phyloP scores from a whole-genome alignment of 352 stramenopile genomes.

The Globisporangium cederbergense region DNA sequence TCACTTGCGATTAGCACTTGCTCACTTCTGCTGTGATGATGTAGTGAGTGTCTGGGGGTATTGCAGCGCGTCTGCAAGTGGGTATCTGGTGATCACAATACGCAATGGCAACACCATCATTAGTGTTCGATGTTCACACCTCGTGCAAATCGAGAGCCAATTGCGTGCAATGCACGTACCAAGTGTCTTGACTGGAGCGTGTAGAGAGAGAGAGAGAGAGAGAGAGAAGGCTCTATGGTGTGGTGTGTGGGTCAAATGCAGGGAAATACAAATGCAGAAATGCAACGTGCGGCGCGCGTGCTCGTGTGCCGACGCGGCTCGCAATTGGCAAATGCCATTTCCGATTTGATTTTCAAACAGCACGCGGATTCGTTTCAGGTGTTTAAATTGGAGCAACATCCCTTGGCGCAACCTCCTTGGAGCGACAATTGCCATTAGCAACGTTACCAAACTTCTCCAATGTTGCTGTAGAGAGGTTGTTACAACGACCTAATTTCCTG shows the following conservation, averaged over 20 bases:
- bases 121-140: not conserved
- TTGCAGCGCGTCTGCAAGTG: not conserved
- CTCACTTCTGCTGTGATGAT: not conserved
- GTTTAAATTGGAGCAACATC: conserved; percentile 5
- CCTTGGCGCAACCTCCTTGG: not conserved
- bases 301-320: not conserved
- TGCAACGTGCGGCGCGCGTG: not conserved
- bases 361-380: not conserved
- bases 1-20: not conserved
- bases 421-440: not conserved
- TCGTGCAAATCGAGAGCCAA: not conserved
- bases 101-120: not conserved
- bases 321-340: conserved; percentile 6
- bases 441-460: no score
- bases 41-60: not conserved
- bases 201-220: not conserved
- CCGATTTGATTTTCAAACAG: conserved; percentile 10
- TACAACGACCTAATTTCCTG: not conserved
- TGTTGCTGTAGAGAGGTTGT: no score
- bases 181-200: not conserved
- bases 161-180: conserved; percentile 3
- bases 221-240: not conserved
- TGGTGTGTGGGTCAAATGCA: not conserved
- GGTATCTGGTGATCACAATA: not conserved
- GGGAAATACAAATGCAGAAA: conserved; percentile 6